These are phyloP conservation scores for Perkinsus marinus DNA, from an alignment of 169 alveolate genomes.

Conservation along the genomic window DNA sequence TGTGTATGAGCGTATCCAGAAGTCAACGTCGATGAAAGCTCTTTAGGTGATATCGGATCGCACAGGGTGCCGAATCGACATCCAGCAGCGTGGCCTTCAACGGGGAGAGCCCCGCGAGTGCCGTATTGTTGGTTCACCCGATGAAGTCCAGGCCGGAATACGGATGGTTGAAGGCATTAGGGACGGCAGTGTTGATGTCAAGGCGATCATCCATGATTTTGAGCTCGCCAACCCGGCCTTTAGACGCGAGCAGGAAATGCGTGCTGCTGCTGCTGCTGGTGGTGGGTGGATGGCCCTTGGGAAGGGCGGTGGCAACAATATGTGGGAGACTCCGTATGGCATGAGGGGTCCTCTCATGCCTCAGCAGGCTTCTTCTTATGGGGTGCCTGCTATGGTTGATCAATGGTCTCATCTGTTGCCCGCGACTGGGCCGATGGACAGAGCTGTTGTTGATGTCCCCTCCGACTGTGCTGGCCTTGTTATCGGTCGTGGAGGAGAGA, in stretches of 20 bases:
- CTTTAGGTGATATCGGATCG: not conserved
- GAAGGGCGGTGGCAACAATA: not conserved
- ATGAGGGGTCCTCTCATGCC: not conserved
- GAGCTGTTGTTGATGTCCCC: not conserved
- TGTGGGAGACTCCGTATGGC: not conserved
- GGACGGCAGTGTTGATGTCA: not conserved
- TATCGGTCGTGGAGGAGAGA: not conserved
- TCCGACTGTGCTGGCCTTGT: not conserved
- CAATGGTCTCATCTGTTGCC: not conserved
- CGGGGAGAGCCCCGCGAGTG: not conserved
- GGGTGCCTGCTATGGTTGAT: not conserved
- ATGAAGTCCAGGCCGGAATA: not conserved
- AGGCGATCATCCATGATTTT: not conserved
- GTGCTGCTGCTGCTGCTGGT: not conserved
- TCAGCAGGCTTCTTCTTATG: not conserved
- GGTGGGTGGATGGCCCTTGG: not conserved
- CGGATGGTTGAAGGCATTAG: not conserved
- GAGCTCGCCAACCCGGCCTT: not conserved
- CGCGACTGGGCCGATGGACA: not conserved
- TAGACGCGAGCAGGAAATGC: not conserved
- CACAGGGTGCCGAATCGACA: not conserved
- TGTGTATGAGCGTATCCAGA: not conserved
- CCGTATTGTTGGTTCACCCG: not conserved
- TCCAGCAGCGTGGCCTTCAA: not conserved
- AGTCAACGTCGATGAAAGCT: not conserved